Base-by-base conservation (phyloP, 1,284 basidiomycete species). In the Tilletia setariae region DNA sequence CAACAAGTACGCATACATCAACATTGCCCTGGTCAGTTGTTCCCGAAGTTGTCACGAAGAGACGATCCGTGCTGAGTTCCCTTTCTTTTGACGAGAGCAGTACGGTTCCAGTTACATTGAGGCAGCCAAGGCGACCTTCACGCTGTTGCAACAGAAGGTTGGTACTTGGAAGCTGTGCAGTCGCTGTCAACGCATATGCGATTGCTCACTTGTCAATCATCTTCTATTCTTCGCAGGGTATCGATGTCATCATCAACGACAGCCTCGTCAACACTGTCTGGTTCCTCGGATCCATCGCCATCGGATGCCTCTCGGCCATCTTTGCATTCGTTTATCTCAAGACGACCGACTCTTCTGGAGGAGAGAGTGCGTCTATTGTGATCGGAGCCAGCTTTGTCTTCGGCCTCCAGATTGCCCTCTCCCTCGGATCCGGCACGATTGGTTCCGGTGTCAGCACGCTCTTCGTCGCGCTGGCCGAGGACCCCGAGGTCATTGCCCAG, bases 111-210 rank as follows among this genome's bases (percentile, higher is more conserved):
- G 40, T 28, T 40, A 46, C 71, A 87, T 93, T 66, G 80, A 85
- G 19, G 93, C 93, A n/a, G 91, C 93, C 2, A 93, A 91, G 83
- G 91, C 93, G 80, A 93, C 93, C 0, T 95, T 91, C 91, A 86
- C 87, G n/a, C 81, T 94, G 66, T 88, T 94, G 84, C 89, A 88
- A 77, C 90, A 94, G 78, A 87, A 91, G 56, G 56, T 61, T 19
- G 3, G 46, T 49, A 4, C 16, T 49, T 23, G 6, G 11, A 21
- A 30, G 28, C 1, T 53, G 47, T 19, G 47, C 23, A 8, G 7
- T 19, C 19, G 11, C 8, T 49, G 11, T 49, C 47, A 8, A 49
- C 23, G 47, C 47, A 49, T 15, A 49, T 8, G 7, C 23, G 2
- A 49, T n/a, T 11, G 19, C 47, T 49, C 47, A 49, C 9, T 49